Conservation (phyloP, 139 green algal species). For the Eudorina sp. region DNA sequence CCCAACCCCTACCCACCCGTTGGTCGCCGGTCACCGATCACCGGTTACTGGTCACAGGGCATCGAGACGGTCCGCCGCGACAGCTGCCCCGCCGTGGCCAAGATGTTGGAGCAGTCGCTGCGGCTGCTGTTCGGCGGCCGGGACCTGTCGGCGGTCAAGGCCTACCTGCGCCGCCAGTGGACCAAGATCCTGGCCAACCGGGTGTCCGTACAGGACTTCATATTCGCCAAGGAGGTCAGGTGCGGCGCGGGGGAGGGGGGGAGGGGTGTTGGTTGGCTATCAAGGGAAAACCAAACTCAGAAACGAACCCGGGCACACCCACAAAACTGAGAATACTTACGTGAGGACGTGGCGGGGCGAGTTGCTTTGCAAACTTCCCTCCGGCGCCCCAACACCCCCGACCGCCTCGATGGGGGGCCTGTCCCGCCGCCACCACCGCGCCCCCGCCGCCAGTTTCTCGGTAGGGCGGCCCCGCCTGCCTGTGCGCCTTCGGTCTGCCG, state of each 20-base stretch:
- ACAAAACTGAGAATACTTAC: too few species aligned
- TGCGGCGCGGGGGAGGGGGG: background rate
- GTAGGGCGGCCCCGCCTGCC: too few species aligned
- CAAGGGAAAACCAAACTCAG: too few species aligned
- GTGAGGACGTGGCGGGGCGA: too few species aligned
- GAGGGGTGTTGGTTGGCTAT: background rate
- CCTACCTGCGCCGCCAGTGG: constrained; percentile 89
- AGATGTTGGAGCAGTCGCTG: constrained; percentile 90
- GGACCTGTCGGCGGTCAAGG: constrained; percentile 86
- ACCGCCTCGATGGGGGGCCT: too few species aligned
- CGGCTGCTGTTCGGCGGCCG: constrained; percentile 86
- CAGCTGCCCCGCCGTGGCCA: constrained; percentile 90
- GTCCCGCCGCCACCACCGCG: too few species aligned
- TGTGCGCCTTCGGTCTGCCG: too few species aligned
- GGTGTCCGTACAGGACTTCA: constrained; percentile 91
- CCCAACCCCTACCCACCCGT: background rate
- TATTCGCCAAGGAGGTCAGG: constrained; percentile 92
- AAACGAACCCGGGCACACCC: too few species aligned
- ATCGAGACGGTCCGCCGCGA: constrained; percentile 97
- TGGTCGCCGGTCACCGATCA: background rate
- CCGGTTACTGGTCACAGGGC: constrained; percentile 54
- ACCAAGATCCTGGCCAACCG: constrained; percentile 88
- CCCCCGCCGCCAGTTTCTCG: too few species aligned
- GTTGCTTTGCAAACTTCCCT: too few species aligned
- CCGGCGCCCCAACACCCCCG: too few species aligned